Conservation (phyloP, 257 asterid genomes). For the Solanum dulcamara region DNA sequence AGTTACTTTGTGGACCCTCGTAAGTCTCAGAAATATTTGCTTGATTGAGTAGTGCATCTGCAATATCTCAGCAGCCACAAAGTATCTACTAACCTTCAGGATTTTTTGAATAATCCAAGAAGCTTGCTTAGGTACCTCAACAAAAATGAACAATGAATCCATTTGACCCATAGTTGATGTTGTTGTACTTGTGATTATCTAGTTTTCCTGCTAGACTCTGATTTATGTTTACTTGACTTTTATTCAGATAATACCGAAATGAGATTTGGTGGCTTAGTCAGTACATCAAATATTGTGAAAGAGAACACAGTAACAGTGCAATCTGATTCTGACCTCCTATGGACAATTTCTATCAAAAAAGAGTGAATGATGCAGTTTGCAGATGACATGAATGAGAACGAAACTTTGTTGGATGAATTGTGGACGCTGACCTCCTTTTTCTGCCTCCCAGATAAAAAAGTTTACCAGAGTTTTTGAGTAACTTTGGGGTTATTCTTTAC, state of each 20-base stretch:
- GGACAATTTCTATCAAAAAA: slow-evolving; percentile 74
- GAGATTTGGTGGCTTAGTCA: slow-evolving; percentile 80
- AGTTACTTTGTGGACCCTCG: background rate
- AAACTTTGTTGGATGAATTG: background rate
- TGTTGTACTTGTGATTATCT: background rate
- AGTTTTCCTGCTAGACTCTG: background rate
- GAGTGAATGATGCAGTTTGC: slow-evolving; percentile 8
- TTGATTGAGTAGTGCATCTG: background rate
- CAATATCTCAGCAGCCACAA: background rate
- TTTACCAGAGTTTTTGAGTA: background rate
- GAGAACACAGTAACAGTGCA: slow-evolving; percentile 55
- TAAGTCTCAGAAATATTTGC: background rate
- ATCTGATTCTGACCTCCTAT: slow-evolving; percentile 75
- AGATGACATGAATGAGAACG: background rate
- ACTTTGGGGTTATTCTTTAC: background rate
- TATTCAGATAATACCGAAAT: slow-evolving; percentile 54
- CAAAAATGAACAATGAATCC: background rate
- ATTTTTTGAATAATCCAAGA: background rate
- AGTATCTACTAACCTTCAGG: background rate
- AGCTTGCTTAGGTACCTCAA: background rate
- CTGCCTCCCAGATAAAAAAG: background rate
- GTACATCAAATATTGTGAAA: slow-evolving; percentile 68
- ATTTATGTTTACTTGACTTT: background rate
- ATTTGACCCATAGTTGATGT: background rate
- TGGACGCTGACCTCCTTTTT: background rate